Evolutionary conservation across 2,329 filamentous ascomycete species (phyloP).

Genomic region (Talaromyces albobiverticillius): DNA sequence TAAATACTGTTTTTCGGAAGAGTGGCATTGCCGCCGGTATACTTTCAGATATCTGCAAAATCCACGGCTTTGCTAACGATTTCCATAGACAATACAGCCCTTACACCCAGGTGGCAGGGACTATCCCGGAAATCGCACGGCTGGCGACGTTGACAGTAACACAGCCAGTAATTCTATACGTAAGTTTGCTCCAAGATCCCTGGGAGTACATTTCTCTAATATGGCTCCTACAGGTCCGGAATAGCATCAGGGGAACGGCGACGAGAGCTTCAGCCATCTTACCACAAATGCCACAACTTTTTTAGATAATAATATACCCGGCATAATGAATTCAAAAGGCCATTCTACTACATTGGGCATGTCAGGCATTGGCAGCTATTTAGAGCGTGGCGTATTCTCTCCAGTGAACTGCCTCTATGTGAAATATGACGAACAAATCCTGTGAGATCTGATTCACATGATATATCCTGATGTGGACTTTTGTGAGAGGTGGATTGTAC

Average conservation of each 20-base stretch:
- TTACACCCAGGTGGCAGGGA: slow-evolving; percentile 47
- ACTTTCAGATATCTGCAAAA: slow-evolving; percentile 26
- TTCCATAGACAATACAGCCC: slow-evolving; percentile 37
- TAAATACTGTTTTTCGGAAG: slow-evolving; percentile 27
- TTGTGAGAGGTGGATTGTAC: not conserved
- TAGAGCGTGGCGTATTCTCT: not conserved
- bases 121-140: slow-evolving; percentile 34
- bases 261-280: not conserved
- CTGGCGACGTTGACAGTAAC: not conserved
- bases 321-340: not conserved
- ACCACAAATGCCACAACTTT: not conserved
- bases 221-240: slow-evolving; percentile 1
- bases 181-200: not conserved
- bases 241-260: slow-evolving; percentile 4
- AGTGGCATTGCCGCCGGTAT: slow-evolving; percentile 38
- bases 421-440: not conserved
- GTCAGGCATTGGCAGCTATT: not conserved
- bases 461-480: too few relatives aligned
- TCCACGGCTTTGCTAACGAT: slow-evolving; percentile 34
- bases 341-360: not conserved
- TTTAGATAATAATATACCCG: not conserved
- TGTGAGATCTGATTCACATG: too few relatives aligned
- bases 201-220: not conserved
- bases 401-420: slow-evolving; percentile 4
- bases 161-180: not conserved